phyloP scores from a whole-genome alignment of 371 early-diverging fungal genomes.

The Actinomortierella wolfii region DNA sequence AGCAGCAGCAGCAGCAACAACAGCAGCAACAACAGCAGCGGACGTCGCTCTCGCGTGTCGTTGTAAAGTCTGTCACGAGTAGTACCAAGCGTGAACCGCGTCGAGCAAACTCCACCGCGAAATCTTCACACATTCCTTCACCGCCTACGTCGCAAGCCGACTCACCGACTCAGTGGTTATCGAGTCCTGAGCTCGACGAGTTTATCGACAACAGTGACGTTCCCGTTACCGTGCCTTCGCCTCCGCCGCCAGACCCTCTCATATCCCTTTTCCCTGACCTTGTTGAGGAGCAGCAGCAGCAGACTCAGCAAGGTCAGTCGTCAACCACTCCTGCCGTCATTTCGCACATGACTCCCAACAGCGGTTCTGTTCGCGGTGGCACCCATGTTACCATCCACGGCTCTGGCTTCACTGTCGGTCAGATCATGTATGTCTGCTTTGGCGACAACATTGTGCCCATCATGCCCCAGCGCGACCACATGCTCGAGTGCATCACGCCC shows the following conservation, averaged over 20 bases:
- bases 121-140: conserved; percentile 24
- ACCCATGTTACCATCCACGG: conserved; percentile 42
- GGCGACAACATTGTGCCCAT: conserved; percentile 35
- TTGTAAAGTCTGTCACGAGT: conserved; percentile 12
- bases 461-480: conserved; percentile 44
- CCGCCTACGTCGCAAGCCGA: conserved; percentile 30
- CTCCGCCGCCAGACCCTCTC: conserved; percentile 37
- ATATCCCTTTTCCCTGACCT: conserved; percentile 41
- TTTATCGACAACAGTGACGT: conserved; percentile 39
- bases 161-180: conserved; percentile 30
- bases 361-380: conserved; percentile 38
- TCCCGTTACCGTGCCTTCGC: conserved; percentile 36
- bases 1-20: conserved; percentile 18
- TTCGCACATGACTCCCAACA: conserved; percentile 42
- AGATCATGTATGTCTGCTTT: conserved; percentile 41
- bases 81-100: conserved; percentile 16
- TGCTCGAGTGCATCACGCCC: conserved; percentile 42
- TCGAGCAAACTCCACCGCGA: too few relatives aligned
- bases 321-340: conserved; percentile 10
- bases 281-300: conserved; percentile 20
- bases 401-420: conserved; percentile 32
- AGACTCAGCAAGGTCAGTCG: conserved; percentile 15
- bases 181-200: conserved; percentile 38
- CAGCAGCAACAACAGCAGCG: conserved; percentile 12
- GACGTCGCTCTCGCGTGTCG: conserved; percentile 11